Conservation (phyloP, 352 stramenopile species). For the Phytophthora megakarya region DNA sequence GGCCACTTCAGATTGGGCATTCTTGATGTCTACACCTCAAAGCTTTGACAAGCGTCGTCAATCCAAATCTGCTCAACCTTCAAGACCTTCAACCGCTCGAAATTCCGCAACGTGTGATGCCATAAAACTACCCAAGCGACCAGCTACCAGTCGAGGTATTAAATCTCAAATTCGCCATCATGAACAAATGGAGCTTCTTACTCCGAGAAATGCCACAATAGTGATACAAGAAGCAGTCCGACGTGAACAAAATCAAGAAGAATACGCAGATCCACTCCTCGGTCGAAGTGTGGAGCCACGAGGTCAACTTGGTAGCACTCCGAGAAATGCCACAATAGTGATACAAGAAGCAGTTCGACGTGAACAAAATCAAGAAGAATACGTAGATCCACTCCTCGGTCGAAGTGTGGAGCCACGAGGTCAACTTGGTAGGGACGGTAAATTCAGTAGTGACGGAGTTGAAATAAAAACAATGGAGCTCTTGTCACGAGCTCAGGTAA, state of each 20-base stretch:
- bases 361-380: slow-evolving; percentile 51
- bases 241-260: slow-evolving; percentile 46
- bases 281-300: slow-evolving; percentile 56
- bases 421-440: slow-evolving; percentile 20
- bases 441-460: slow-evolving; percentile 8
- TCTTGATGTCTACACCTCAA: slow-evolving; percentile 24
- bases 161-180: slow-evolving; percentile 15
- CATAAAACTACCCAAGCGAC: slow-evolving; percentile 25
- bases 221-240: slow-evolving; percentile 50
- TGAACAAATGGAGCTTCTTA: slow-evolving; percentile 20
- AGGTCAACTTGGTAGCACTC: slow-evolving; percentile 23
- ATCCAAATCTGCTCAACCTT: slow-evolving; percentile 10
- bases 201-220: slow-evolving; percentile 17
- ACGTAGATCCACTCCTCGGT: slow-evolving; percentile 47
- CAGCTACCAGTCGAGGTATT: slow-evolving; percentile 30
- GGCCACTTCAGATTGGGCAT: slow-evolving; percentile 30
- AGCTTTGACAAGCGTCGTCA: slow-evolving; percentile 4
- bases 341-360: slow-evolving; percentile 49
- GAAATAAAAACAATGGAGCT: slow-evolving; percentile 27
- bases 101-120: not conserved
- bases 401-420: slow-evolving; percentile 54
- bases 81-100: slow-evolving; percentile 30
- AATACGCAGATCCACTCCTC: slow-evolving; percentile 51
- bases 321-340: slow-evolving; percentile 25
- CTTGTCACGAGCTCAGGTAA: slow-evolving; percentile 24